Percentiles rank a stretch among this genome's conserved stretches.
These are phyloP conservation scores for Xerocomus amazonicus DNA, from an alignment of 1,284 basidiomycete species.

Conservation along the genomic window DNA sequence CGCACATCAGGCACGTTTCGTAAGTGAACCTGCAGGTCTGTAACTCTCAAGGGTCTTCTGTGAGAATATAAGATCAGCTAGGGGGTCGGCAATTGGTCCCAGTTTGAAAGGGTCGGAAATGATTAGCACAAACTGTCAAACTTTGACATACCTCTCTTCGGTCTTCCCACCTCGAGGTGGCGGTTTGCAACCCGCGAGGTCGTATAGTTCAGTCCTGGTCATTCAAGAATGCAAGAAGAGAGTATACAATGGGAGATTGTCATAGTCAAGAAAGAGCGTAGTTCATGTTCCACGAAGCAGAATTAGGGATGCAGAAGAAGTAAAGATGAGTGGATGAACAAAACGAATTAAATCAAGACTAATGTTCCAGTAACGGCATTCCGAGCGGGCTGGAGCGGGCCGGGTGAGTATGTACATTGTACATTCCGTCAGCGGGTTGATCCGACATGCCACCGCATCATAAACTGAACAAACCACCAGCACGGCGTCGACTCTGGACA, in stretches of 20 bases:
- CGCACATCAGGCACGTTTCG: background rate
- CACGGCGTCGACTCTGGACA: slow-evolving; percentile 52
- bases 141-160: background rate
- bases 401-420: background rate
- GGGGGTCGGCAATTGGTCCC: background rate
- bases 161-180: background rate
- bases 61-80: background rate
- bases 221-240: background rate
- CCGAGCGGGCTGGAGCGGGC: too few relatives aligned
- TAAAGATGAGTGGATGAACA: slow-evolving; percentile 5
- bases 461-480: slow-evolving; percentile 46
- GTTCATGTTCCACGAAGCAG: background rate
- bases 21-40: background rate
- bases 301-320: background rate
- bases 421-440: background rate
- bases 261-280: background rate
- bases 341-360: slow-evolving; percentile 6
- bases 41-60: background rate
- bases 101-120: background rate
- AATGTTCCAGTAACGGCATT: background rate
- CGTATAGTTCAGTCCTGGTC: background rate
- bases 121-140: background rate
- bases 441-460: slow-evolving; percentile 8
- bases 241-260: background rate
- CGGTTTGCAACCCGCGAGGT: background rate